phyloP scores from a whole-genome alignment of 129 eudicot genomes.

The Saposhnikovia divaricata region DNA sequence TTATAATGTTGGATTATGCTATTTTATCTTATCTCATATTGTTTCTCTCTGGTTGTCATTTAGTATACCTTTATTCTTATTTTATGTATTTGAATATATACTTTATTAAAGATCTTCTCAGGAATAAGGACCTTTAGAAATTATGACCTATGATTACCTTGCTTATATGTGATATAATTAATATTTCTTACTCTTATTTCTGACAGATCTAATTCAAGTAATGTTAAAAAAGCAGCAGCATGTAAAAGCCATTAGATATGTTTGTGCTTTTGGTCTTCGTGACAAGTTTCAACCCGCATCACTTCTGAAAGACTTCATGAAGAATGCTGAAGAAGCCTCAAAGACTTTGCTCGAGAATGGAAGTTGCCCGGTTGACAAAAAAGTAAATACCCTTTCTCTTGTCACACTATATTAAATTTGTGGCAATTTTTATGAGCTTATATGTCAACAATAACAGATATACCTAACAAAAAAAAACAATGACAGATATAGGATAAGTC shows the following conservation, averaged over 20 bases:
- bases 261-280: slow-evolving; percentile 13
- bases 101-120: neutral
- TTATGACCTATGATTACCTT: neutral
- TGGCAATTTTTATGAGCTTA: neutral
- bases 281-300: slow-evolving; percentile 12
- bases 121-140: neutral
- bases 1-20: neutral
- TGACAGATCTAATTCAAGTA: slow-evolving; percentile 10
- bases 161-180: neutral
- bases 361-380: neutral
- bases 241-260: slow-evolving; percentile 6
- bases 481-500: neutral
- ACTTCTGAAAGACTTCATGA: slow-evolving; percentile 11
- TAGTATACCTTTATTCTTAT: neutral
- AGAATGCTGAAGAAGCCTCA: neutral
- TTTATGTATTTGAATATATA: neutral
- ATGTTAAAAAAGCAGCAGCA: slow-evolving; percentile 2
- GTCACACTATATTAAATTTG: neutral
- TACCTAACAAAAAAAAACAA: neutral
- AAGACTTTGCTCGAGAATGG: neutral
- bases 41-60: neutral
- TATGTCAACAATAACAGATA: neutral
- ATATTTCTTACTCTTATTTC: neutral
- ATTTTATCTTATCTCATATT: neutral
- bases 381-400: neutral